phyloP scores from a whole-genome alignment of 106 monocot species.

The Xerophyta viscosa region DNA sequence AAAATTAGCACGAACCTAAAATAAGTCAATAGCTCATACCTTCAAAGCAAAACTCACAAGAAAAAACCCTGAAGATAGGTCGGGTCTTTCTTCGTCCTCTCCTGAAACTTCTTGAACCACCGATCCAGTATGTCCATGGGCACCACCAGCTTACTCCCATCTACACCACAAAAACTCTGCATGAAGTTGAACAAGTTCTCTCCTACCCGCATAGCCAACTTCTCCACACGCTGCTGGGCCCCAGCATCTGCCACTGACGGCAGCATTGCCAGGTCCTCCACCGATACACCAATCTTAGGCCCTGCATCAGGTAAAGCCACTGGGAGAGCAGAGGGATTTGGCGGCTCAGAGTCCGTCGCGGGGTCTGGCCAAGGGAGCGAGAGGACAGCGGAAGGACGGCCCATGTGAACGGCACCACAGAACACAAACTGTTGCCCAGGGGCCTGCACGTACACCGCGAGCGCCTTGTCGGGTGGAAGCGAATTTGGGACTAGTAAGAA shows the following conservation, averaged over 20 bases:
- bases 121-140: constrained; percentile 85
- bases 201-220: constrained; percentile 60
- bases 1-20: too few relatives aligned
- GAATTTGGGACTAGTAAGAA: constrained; percentile 54
- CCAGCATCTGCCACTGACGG: constrained; percentile 64
- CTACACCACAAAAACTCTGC: constrained; percentile 88
- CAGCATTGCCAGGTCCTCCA: constrained; percentile 76
- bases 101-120: constrained; percentile 97
- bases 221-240: constrained; percentile 48
- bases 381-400: constrained; percentile 81
- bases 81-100: constrained; percentile 67
- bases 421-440: constrained; percentile 56
- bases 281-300: constrained; percentile 75
- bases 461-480: constrained; percentile 65
- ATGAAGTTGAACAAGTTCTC: constrained; percentile 96
- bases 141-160: constrained; percentile 73
- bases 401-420: constrained; percentile 57
- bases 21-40: constrained; percentile 1
- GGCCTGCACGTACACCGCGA: constrained; percentile 72
- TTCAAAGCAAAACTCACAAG: constrained; percentile 15
- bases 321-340: neutral
- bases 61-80: constrained; percentile 48
- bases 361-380: constrained; percentile 79
- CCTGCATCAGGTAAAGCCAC: neutral
- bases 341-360: constrained; percentile 12